Percentiles rank a stretch among this genome's conserved stretches.
These are phyloP conservation scores for Rhizophagus clarus DNA, from an alignment of 192 early-diverging fungal genomes.

Conservation along the genomic window DNA sequence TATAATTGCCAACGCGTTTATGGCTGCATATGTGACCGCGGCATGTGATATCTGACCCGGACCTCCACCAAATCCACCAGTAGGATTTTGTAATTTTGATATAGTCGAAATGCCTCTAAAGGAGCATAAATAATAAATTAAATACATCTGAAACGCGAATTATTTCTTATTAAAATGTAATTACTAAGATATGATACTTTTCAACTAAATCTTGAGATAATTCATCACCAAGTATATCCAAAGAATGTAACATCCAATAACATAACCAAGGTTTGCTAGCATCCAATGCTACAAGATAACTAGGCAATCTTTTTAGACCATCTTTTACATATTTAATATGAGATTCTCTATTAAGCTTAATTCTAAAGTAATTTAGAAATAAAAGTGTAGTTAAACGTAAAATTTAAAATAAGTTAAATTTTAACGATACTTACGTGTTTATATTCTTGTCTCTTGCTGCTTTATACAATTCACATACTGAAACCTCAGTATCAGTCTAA, in stretches of 20 bases:
- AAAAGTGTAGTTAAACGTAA: neutral
- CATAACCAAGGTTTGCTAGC: conserved; percentile 89
- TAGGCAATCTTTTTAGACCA: conserved; percentile 53
- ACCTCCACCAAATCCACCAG: conserved; percentile 91
- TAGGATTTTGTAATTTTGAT: conserved; percentile 59
- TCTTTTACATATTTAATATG: conserved; percentile 63
- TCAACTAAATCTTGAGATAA: conserved; percentile 51
- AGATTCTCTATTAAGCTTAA: conserved; percentile 50
- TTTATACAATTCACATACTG: conserved; percentile 27
- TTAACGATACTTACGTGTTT: conserved; percentile 11
- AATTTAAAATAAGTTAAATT: neutral
- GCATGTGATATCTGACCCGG: conserved; percentile 83
- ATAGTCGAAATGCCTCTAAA: conserved; percentile 65
- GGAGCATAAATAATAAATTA: no score
- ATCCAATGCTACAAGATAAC: conserved; percentile 69
- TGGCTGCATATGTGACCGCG: conserved; percentile 87
- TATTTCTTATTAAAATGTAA: no score
- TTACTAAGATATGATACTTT: conserved; percentile 35
- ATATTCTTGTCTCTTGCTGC: neutral
- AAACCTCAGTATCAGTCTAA: conserved; percentile 32
- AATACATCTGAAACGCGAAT: no score
- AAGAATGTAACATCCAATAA: conserved; percentile 87
- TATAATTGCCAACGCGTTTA: conserved; percentile 78
- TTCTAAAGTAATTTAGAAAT: conserved; percentile 23
- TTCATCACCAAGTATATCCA: conserved; percentile 70